phyloP scores from a whole-genome alignment of 73 alveolate species.

The Durusdinium trenchii region DNA sequence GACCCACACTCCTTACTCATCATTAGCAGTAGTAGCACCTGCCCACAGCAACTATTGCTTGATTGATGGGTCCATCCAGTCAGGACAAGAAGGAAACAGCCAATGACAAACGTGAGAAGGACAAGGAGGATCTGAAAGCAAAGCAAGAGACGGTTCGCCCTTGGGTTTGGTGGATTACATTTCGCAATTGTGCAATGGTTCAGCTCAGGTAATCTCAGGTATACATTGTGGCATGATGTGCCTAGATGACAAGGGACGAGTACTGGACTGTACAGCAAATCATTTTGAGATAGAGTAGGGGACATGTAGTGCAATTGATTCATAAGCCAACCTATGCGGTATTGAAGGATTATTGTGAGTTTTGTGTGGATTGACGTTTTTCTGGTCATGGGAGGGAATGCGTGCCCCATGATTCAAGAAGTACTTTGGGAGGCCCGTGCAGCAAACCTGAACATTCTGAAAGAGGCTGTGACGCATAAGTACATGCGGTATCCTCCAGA shows the following conservation, averaged over 20 bases:
- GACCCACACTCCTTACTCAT: too few species aligned
- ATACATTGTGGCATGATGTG: too few species aligned
- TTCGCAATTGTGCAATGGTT: not conserved
- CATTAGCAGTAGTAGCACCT: too few species aligned
- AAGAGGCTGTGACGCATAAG: not conserved
- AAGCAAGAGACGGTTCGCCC: not conserved
- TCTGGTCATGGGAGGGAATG: not conserved
- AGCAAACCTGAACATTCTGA: slow-evolving; percentile 7
- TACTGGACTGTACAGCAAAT: too few species aligned
- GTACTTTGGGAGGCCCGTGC: not conserved
- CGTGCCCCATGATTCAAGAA: too few species aligned
- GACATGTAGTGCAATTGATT: too few species aligned
- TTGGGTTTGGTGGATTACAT: not conserved
- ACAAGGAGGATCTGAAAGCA: too few species aligned
- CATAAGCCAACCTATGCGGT: too few species aligned
- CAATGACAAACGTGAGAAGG: not conserved
- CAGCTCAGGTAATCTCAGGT: too few species aligned
- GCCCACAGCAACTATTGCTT: too few species aligned
- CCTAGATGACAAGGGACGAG: too few species aligned
- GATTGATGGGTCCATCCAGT: not conserved
- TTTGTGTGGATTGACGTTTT: not conserved
- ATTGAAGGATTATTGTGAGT: not conserved
- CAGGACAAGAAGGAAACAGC: not conserved
- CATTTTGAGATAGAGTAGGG: too few species aligned
- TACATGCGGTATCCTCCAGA: not conserved